phyloP scores from a whole-genome alignment of 148 eudicot genomes.

The Diospyros lotus region DNA sequence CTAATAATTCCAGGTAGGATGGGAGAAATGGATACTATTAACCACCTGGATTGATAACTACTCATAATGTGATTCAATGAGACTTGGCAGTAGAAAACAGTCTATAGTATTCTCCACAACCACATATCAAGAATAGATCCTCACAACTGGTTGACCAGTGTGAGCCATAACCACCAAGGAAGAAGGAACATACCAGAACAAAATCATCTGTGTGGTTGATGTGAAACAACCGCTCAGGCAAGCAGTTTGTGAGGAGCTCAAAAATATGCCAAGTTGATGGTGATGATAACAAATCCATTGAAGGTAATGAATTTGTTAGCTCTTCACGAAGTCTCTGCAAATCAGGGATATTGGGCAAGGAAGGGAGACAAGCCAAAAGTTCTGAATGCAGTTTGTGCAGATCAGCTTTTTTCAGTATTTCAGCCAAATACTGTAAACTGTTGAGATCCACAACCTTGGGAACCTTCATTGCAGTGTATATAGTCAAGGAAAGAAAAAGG shows the following conservation, averaged over 20 bases:
- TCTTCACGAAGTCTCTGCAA: conserved; percentile 57
- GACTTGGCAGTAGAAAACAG: not conserved
- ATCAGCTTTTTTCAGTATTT: conserved; percentile 62
- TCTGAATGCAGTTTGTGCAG: conserved; percentile 60
- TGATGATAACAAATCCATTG: conserved; percentile 40
- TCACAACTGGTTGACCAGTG: not conserved
- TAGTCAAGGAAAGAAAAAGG: conserved; percentile 76
- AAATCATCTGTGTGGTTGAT: conserved; percentile 63
- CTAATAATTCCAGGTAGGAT: not conserved
- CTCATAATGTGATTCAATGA: not conserved
- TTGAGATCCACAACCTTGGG: conserved; percentile 73
- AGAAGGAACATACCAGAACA: conserved; percentile 52
- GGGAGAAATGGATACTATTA: not conserved
- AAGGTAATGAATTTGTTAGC: conserved; percentile 47
- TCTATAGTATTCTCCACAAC: not conserved
- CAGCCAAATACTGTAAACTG: conserved; percentile 55
- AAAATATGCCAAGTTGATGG: conserved; percentile 63
- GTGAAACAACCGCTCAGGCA: conserved; percentile 69
- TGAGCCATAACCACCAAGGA: conserved; percentile 3
- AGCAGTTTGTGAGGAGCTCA: conserved; percentile 68
- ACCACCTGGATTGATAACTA: not conserved
- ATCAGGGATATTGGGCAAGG: conserved; percentile 68
- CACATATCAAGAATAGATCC: not conserved
- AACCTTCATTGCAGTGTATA: conserved; percentile 73
- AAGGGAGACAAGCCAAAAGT: conserved; percentile 68